phyloP scores from a whole-genome alignment of 306 rosid species.

The Delonix regia region DNA sequence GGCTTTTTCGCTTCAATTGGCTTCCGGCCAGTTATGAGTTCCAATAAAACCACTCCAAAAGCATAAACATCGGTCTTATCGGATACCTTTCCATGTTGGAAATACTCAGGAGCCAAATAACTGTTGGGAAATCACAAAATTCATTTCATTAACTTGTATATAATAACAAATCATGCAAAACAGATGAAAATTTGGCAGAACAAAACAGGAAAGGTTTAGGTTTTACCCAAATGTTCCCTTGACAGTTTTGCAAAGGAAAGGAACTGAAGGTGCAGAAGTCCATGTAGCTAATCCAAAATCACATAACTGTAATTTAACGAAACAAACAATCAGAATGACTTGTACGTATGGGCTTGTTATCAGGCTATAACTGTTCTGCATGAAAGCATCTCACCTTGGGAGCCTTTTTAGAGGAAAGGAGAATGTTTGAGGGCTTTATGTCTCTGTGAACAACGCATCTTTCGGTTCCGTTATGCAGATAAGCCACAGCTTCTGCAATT shows the following conservation, averaged over 20 bases:
- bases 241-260: conserved; percentile 97
- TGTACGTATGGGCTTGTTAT: background rate
- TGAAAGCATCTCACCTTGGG: conserved; percentile 66
- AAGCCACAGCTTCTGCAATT: conserved; percentile 81
- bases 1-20: conserved; percentile 81
- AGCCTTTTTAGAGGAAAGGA: conserved; percentile 83
- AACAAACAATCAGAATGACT: conserved; percentile 33
- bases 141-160: conserved; percentile 14
- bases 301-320: conserved; percentile 62
- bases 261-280: conserved; percentile 96
- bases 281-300: conserved; percentile 98
- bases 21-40: conserved; percentile 90
- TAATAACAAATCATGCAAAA: background rate
- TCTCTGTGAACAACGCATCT: conserved; percentile 95
- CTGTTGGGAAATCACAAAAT: conserved; percentile 38
- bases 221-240: conserved; percentile 98
- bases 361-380: conserved; percentile 14
- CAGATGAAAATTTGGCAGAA: conserved; percentile 12
- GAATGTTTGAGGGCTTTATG: conserved; percentile 94
- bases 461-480: conserved; percentile 91
- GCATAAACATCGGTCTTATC: conserved; percentile 97
- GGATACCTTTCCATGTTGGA: conserved; percentile 95
- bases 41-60: conserved; percentile 89
- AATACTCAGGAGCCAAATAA: conserved; percentile 97
- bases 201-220: conserved; percentile 19